Conservation (phyloP, 371 early-diverging fungal genomes). For the Mortierella sp. region DNA sequence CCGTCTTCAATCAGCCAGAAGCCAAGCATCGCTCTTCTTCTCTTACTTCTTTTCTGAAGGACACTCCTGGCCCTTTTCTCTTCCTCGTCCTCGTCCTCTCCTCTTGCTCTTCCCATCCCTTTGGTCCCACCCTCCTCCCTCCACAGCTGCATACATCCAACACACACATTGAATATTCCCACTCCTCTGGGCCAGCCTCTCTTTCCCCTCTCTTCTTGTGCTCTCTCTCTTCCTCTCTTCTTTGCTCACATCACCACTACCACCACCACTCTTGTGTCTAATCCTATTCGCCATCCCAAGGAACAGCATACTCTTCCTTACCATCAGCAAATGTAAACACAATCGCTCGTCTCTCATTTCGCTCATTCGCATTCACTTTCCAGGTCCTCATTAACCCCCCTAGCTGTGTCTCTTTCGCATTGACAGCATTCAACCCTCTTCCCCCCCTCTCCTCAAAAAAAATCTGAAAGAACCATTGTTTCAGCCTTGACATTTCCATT, state of each 20-base stretch:
- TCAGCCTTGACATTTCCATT: slow-evolving; percentile 9
- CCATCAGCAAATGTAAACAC: not conserved
- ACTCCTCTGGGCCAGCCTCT: not conserved
- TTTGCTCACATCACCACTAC: not conserved
- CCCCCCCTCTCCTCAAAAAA: not conserved
- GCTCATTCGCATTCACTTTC: too few species aligned
- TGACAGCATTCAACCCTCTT: not conserved
- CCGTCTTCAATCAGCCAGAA: too few species aligned
- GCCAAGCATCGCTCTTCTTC: not conserved
- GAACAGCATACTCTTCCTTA: not conserved
- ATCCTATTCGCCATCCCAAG: too few species aligned
- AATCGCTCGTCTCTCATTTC: not conserved
- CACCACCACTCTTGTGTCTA: not conserved
- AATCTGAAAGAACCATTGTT: not conserved
- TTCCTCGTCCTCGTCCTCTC: not conserved
- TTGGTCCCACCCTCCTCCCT: not conserved
- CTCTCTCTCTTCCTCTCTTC: too few species aligned
- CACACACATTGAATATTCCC: not conserved
- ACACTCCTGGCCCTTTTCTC: not conserved
- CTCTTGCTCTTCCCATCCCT: not conserved
- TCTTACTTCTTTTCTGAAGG: not conserved
- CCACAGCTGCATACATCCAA: not conserved
- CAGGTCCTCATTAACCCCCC: not conserved
- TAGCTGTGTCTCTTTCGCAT: not conserved
- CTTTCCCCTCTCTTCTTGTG: not conserved